These are phyloP conservation scores for Solanum ossicruentum DNA, from an alignment of 257 asterid genomes.

Conservation along the genomic window DNA sequence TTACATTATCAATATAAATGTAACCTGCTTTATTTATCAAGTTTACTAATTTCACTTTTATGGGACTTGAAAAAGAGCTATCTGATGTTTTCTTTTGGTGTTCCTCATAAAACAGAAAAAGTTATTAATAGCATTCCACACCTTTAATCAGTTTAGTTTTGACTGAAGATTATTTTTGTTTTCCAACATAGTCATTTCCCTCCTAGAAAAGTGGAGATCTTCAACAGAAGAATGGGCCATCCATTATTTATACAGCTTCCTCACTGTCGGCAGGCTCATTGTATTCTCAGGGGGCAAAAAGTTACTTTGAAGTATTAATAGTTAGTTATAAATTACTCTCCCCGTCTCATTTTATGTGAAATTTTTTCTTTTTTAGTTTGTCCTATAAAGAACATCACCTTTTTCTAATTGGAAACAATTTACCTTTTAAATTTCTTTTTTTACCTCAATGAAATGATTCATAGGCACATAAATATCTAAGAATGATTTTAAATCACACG, in stretches of 20 bases:
- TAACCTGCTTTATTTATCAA: not conserved
- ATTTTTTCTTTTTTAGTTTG: too few species aligned
- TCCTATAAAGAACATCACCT: too few species aligned
- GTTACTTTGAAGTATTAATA: not conserved
- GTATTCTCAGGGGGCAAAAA: not conserved
- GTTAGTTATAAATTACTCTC: too few species aligned
- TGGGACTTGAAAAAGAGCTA: not conserved
- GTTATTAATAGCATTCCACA: not conserved
- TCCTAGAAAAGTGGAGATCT: not conserved
- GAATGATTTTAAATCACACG: too few species aligned
- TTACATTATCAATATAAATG: not conserved
- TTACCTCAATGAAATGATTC: too few species aligned
- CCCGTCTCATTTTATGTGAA: too few species aligned
- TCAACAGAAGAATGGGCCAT: not conserved
- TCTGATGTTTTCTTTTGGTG: not conserved
- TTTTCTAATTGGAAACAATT: too few species aligned
- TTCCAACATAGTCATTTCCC: not conserved
- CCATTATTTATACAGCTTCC: not conserved
- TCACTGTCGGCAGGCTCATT: not conserved
- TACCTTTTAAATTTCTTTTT: too few species aligned
- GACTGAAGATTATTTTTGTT: not conserved
- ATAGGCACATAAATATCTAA: too few species aligned
- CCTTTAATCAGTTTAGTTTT: not conserved
- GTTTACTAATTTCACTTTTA: not conserved
- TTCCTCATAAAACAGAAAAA: not conserved